phyloP scores from a whole-genome alignment of 805 yeast genomes.

The Lipomyces orientalis region DNA sequence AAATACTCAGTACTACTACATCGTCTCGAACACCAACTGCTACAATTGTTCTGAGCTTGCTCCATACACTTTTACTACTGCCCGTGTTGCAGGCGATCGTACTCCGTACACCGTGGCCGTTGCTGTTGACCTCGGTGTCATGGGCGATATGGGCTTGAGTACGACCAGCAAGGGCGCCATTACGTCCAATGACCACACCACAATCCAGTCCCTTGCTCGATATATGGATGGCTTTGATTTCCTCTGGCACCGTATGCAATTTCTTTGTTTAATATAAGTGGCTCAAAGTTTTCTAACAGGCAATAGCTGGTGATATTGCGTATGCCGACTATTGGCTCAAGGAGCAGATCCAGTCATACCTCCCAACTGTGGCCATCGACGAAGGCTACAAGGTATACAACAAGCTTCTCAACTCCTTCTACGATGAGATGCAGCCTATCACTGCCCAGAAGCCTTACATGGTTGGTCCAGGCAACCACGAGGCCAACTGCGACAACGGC shows the following conservation, averaged over 20 bases:
- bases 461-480: conserved; percentile 33
- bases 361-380: conserved; percentile 8
- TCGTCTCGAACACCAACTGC: conserved; percentile 31
- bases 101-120: conserved; percentile 21
- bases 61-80: conserved; percentile 21
- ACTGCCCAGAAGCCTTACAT: conserved; percentile 21
- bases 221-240: conserved; percentile 9
- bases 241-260: conserved; percentile 13
- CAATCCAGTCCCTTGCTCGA: conserved; percentile 17
- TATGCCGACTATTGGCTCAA: conserved; percentile 44
- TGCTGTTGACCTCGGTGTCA: conserved; percentile 18
- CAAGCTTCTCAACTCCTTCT: conserved; percentile 22
- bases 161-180: neutral
- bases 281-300: neutral
- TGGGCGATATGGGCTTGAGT: conserved; percentile 9
- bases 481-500: conserved; percentile 22
- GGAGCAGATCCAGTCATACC: conserved; percentile 26
- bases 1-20: conserved; percentile 40
- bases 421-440: conserved; percentile 22
- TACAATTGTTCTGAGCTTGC: conserved; percentile 13
- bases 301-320: conserved; percentile 42
- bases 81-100: conserved; percentile 16
- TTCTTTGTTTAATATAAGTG: neutral
- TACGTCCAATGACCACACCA: conserved; percentile 4
- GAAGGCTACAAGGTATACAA: conserved; percentile 8